Evolutionary conservation across 345 rosid genomes (phyloP), one percentile per base, ranked within the genome.

Genomic region (Gossypium stocksii): DNA sequence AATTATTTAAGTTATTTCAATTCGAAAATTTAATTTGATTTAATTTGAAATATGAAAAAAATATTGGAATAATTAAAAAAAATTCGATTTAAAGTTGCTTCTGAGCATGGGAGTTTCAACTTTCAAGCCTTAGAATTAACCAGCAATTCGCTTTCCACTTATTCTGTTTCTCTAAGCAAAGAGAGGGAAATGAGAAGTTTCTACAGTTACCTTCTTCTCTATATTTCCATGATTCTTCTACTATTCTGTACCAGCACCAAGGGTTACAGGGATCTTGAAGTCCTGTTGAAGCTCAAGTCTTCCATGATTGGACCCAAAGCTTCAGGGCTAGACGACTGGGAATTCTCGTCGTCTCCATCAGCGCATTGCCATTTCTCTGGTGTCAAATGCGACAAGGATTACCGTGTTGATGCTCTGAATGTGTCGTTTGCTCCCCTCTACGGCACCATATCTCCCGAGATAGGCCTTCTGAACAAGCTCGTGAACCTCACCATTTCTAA

Each of bases 291-390:
- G 82, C 85, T 92, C 77, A 94, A 87, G 80, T 68, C 91, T 27
- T 81, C 91, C 76, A 74, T 94, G 89, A 66, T 62, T 56, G 91
- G 87, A n/a, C 86, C 74, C 0, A 78, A 77, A 2, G 88, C 84
- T 54, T 14, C 81, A 49, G 97, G 88, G 23, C 91, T 94, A 11
- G 78, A 80, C 16, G 91, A 94, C 76, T 94, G 98, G 98, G 38
- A 29, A 41, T 64, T 80, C 20, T 81, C 91, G 0, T 0, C 76
- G 19, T 83, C 87, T 12, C 75, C 88, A 0, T 56, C 79, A 2
- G 80, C 90, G 70, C 98, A 94, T 77, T 94, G 98, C 66, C 86
- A 73, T 66, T 94, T 94, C 86, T 82, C 95, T 19, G 97, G 98
- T 9, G 92, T 94, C 16, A 44, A 80, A 1, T 94, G 98, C 65